These are phyloP conservation scores for Phytomonas sp. DNA, from an alignment of 208 protist species.

Conservation along the genomic window DNA sequence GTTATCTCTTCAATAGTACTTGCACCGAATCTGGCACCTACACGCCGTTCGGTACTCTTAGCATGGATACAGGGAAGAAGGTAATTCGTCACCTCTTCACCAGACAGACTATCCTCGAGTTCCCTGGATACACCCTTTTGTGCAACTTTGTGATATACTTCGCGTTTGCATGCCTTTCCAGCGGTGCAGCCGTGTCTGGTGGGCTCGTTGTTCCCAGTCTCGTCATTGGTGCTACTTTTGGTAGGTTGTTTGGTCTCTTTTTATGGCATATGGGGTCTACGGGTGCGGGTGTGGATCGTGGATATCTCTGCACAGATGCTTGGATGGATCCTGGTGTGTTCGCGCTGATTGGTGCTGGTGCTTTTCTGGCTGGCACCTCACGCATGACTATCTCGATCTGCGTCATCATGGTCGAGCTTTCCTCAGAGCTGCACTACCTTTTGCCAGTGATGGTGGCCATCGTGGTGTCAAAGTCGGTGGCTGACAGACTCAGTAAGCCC, in stretches of 20 bases:
- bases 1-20: conserved; percentile 58
- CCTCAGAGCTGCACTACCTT: conserved; percentile 88
- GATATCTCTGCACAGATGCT: conserved; percentile 44
- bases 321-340: conserved; percentile 90
- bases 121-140: conserved; percentile 46
- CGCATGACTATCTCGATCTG: conserved; percentile 91
- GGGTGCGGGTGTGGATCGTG: conserved; percentile 20
- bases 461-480: conserved; percentile 87
- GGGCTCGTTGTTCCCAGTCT: conserved; percentile 89
- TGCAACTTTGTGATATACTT: conserved; percentile 82
- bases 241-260: conserved; percentile 69
- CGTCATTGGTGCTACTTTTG: conserved; percentile 84
- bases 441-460: conserved; percentile 92
- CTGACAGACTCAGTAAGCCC: conserved; percentile 79
- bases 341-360: conserved; percentile 89
- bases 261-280: conserved; percentile 44
- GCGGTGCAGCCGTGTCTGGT: conserved; percentile 74
- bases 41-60: conserved; percentile 75
- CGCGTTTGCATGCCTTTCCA: conserved; percentile 55
- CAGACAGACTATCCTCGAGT: conserved; percentile 73
- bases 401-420: conserved; percentile 93
- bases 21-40: conserved; percentile 48
- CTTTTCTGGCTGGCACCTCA: conserved; percentile 87
- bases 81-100: conserved; percentile 85
- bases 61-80: conserved; percentile 78